Evolutionary conservation across 2,329 filamentous ascomycete genomes (phyloP), one percentile per base, ranked within the genome.

Genomic region (Aspergillus amoenus): DNA sequence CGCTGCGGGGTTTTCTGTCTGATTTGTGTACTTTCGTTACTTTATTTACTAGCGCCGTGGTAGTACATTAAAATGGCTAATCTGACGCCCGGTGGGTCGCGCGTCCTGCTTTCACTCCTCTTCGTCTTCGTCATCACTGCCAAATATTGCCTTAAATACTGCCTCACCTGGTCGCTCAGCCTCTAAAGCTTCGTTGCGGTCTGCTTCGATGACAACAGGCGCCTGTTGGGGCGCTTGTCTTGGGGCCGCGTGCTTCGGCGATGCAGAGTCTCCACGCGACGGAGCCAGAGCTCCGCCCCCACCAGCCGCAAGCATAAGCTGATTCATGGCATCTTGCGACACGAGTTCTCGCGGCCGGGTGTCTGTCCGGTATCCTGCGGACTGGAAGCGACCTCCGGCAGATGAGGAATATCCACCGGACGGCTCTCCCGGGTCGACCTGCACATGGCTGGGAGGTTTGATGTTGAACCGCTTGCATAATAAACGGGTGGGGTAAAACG

Each of bases 401-500:
- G 52, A 44, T 6, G 66, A 50, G n/a, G 34, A 50, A 27, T 58
- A 58, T 55, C 69, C 11, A 68, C 60, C 17, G 3, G 34, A 48
- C 11, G 67, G 71, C 55, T 73, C 70, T 15, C 73, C 76, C 0
- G 80, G 73, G 42, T 87, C 82, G 34, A 80, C 75, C 65, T 84
- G 82, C 32, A 88, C 85, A 71, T 91, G 84, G 9, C 83, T 81
- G 0, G 93, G 91, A 8, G 89, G 84, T 59, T 82, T 86, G n/a
- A 97, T 88, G 65, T 92, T 92, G 76, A 99, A 96, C 8, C 94
- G 83, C 72, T 97, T 99, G 76, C 93, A 97, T n/a, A 97, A 76
- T 41, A 99, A 76, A 54, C 92, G 82, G 1, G 88, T 88, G 1
- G 94, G 94, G 65, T 87, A 88, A 73, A 96, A 97, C 4, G 87